Evolutionary conservation across 208 protist species (phyloP).

Genomic region (Leishmania turanica): DNA sequence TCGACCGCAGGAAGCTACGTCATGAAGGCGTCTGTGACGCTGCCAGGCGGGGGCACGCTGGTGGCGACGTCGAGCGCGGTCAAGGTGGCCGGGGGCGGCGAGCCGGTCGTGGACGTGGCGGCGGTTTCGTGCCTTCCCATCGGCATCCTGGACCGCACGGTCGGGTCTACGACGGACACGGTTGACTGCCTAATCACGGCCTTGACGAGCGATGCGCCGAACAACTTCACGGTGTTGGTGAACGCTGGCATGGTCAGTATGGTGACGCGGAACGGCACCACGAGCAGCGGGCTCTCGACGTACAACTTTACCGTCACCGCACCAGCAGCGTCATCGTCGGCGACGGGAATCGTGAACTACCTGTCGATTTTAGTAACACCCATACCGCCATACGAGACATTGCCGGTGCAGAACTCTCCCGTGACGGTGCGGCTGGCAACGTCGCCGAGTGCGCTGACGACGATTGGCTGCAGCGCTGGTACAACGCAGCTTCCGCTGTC

Average conservation of each 20-base stretch:
- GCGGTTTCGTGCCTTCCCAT: conserved; percentile 55
- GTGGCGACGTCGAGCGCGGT: conserved; percentile 41
- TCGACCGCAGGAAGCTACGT: conserved; percentile 53
- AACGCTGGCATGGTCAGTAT: conserved; percentile 55
- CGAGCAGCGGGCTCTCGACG: conserved; percentile 24
- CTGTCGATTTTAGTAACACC: conserved; percentile 48
- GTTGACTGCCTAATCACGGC: conserved; percentile 53
- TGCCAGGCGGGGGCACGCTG: conserved; percentile 48
- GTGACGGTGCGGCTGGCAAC: conserved; percentile 66
- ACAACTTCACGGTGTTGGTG: conserved; percentile 50
- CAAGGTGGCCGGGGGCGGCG: conserved; percentile 34
- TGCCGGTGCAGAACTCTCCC: conserved; percentile 68
- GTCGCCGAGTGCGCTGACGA: conserved; percentile 36
- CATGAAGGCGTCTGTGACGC: conserved; percentile 63
- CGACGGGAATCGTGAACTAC: conserved; percentile 44
- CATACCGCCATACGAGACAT: conserved; percentile 39
- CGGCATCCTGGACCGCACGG: conserved; percentile 44
- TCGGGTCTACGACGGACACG: conserved; percentile 1
- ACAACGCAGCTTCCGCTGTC: conserved; percentile 26
- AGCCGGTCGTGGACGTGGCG: conserved; percentile 26
- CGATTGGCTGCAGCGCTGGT: conserved; percentile 41
- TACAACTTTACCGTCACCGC: conserved; percentile 74
- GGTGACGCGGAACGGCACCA: conserved; percentile 33
- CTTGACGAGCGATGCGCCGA: conserved; percentile 29
- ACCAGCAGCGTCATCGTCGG: conserved; percentile 17